Base-by-base conservation (phyloP, 2,329 filamentous ascomycete species). In the Didymella segeticola region DNA sequence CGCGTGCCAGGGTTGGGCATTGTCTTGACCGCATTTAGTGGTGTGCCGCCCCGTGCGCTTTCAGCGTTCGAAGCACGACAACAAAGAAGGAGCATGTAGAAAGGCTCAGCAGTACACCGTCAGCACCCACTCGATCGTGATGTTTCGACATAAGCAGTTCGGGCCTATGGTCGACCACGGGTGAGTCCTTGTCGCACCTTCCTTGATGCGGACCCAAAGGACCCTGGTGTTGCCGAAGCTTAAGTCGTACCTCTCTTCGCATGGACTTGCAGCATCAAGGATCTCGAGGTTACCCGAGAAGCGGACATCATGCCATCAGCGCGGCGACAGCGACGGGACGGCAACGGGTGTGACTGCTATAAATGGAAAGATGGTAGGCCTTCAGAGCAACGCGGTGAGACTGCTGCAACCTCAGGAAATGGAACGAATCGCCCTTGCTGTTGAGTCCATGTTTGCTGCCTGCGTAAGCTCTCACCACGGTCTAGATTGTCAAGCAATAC, bases 1-100 rank as follows among this genome's bases (percentile, higher is more conserved):
- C 53, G 62, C 51, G 56, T 53, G 53, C 57, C 55, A 62, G 56
- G 54, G 47, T 62, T 54, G 37, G 50, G 49, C 47, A 46, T 53
- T 29, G 50, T 38, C 48, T 42, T 43, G 43, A 22, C 53, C 47
- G 41, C 27, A 55, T 53, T 17, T 19, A 47, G 50, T 33, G 43
- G 31, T 26, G 25, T 29, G 33, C 51, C n/a, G 51, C 45, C 46
- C 46, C 46, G 51, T 48, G 51, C 51, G 15, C 45, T 27, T 27
- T 19, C 43, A 27, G 43, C 15, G 23, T 12, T 43, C 33, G 42
- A 49, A 36, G 46, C 17, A 23, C 45, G 12, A 49, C 41, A 39
- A 49, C 41, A 42, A 54, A 46, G 27, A 27, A 20, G n/a, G 15
- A 25, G 29, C 30, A 42, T 15, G 2, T n/a, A 25, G 25, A 9